Percentiles rank a stretch among this genome's conserved stretches.
phyloP scores from a whole-genome alignment of 257 asterid species.

The Nicotiana sylvestris region DNA sequence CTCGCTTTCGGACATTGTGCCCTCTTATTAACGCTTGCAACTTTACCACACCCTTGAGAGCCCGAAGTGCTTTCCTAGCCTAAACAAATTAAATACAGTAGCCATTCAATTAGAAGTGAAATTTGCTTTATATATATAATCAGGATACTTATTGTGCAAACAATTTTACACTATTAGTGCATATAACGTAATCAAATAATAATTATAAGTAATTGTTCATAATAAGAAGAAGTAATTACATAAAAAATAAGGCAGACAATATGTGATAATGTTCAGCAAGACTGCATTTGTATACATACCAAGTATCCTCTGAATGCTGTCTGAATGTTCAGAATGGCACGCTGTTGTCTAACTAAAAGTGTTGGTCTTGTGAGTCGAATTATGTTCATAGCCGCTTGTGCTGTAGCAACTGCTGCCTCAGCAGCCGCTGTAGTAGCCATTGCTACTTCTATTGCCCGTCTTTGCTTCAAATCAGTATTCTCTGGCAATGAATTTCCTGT shows the following conservation, averaged over 20 bases:
- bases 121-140: too few species aligned
- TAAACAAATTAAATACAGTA: constrained; percentile 3
- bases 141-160: too few species aligned
- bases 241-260: too few species aligned
- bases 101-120: too few species aligned
- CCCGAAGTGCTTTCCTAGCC: constrained; percentile 84
- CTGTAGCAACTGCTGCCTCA: constrained; percentile 49
- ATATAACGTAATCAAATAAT: too few species aligned
- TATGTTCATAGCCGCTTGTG: constrained; percentile 51
- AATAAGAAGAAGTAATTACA: too few species aligned
- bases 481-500: constrained; percentile 18
- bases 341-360: constrained; percentile 18
- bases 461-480: constrained; percentile 16
- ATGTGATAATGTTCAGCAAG: too few species aligned
- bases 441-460: constrained; percentile 36
- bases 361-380: constrained; percentile 32
- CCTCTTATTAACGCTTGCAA: constrained; percentile 87
- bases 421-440: constrained; percentile 44
- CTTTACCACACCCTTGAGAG: constrained; percentile 73
- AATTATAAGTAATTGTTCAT: too few species aligned
- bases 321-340: constrained; percentile 62
- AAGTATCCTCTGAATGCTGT: constrained; percentile 72
- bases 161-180: too few species aligned
- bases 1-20: constrained; percentile 63
- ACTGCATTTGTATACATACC: constrained; percentile 32